These are phyloP conservation scores for Casuarina equisetifolia DNA, from an alignment of 306 rosid genomes.

Conservation along the genomic window DNA sequence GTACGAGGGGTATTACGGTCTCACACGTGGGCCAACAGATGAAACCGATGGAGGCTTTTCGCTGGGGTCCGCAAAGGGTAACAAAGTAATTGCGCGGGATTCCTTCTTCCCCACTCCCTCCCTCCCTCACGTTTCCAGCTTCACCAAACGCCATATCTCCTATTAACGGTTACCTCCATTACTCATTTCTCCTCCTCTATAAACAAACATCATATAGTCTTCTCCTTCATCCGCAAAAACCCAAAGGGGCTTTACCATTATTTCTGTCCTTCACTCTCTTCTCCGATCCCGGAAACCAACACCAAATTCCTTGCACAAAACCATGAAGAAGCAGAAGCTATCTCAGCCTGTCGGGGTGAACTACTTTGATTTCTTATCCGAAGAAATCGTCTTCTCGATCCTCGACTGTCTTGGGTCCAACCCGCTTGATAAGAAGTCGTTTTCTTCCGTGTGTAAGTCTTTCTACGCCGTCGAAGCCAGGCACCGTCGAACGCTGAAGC, in stretches of 20 bases:
- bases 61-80: constrained; percentile 23
- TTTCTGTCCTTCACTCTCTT: neutral
- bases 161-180: constrained; percentile 34
- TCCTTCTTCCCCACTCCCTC: constrained; percentile 15
- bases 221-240: neutral
- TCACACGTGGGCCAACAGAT: neutral
- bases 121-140: constrained; percentile 17
- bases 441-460: constrained; percentile 57
- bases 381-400: constrained; percentile 68
- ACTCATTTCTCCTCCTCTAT: constrained; percentile 3
- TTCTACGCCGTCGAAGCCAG: constrained; percentile 61
- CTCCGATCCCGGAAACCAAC: constrained; percentile 1
- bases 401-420: constrained; percentile 55
- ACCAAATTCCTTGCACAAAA: neutral
- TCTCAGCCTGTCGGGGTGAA: neutral
- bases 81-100: constrained; percentile 20
- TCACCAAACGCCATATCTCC: constrained; percentile 21
- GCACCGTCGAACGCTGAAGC: constrained; percentile 68
- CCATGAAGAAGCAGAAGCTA: constrained; percentile 52
- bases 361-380: constrained; percentile 59
- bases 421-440: constrained; percentile 57
- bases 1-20: constrained; percentile 19
- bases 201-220: neutral
- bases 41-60: neutral
- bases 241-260: neutral